Evolutionary conservation across 176 grass and related monocot genomes (phyloP), one percentile per base, ranked within the genome.

Genomic region (Triticum turgidum): DNA sequence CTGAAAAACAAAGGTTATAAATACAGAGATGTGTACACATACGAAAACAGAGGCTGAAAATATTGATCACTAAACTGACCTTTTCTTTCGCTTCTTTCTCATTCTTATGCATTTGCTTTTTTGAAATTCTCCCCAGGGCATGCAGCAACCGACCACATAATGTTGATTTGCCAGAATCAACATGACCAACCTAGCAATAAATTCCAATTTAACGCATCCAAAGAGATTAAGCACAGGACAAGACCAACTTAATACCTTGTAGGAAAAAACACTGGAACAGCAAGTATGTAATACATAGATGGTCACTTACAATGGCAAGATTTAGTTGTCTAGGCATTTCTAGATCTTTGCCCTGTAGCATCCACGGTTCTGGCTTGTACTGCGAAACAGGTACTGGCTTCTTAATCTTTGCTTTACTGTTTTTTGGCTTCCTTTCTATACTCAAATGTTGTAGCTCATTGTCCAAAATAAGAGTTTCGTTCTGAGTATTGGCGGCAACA

Each of bases 101-200:
- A 94, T 94, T 88, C 85, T 95, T 98, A 87, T 94, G 93, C 84
- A 96, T 98, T 84, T 98, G 91, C 73, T 92, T 98, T 70, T 95
- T 91, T 59, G 93, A 91, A 83, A 96, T 89, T 76, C 78, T 86
- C 33, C 93, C 91, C 66, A 95, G 45, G 69, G 92, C 79, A 82
- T 95, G 91, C 10, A 94, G 84, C 66, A 98, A 87, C 70, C 88
- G 89, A 54, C 91, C 91, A 72, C 90, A 95, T 88, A 96, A 89
- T 49, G 93, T 95, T 71, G 96, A 98, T 92, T 98, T 98, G 38
- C 93, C 96, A 85, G 91, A 96, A 81, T 98, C 96, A 15, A 98
- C 90, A 80, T 96, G 96, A 65, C 96, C 96, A 80, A 96, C 93
- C 96, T 98, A 81, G 79, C 42, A 87, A 33, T 83, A 61, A 30